Evolutionary conservation across 768 basidiomycete species (phyloP).

Genomic region (Ramaria rubella): DNA sequence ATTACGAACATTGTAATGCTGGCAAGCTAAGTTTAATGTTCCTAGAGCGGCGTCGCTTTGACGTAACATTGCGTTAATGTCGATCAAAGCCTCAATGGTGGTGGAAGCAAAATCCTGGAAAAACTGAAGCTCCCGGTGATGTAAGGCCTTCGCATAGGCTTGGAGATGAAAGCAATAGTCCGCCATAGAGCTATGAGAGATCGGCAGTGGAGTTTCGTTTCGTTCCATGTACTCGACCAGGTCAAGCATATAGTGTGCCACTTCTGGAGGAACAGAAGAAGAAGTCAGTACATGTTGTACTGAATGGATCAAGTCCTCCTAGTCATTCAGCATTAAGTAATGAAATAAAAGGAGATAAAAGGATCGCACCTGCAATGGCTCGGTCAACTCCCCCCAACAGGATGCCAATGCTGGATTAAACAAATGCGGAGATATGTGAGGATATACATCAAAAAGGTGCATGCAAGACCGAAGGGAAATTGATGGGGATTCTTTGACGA

Average conservation of each 20-base stretch:
- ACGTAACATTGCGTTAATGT: constrained; percentile 45
- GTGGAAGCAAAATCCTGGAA: constrained; percentile 31
- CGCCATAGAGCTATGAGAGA: constrained; percentile 37
- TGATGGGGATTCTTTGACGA: constrained; percentile 43
- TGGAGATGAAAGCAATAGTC: constrained; percentile 39
- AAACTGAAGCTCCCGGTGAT: constrained; percentile 47
- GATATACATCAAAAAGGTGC: constrained; percentile 35
- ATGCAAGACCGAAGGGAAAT: constrained; percentile 41
- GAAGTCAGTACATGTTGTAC: constrained; percentile 34
- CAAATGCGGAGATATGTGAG: constrained; percentile 38
- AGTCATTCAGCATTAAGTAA: constrained; percentile 6
- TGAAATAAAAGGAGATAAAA: not conserved
- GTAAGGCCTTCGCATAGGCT: constrained; percentile 44
- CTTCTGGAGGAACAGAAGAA: constrained; percentile 35
- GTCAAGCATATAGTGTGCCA: constrained; percentile 39
- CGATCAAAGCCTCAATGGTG: constrained; percentile 42
- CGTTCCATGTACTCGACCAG: constrained; percentile 48
- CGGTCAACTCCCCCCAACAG: constrained; percentile 42
- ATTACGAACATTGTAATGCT: constrained; percentile 31
- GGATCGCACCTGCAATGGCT: constrained; percentile 34
- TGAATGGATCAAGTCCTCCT: constrained; percentile 41
- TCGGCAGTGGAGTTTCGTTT: constrained; percentile 41
- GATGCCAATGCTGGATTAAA: constrained; percentile 48
- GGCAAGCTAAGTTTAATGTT: constrained; percentile 38
- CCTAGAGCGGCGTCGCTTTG: constrained; percentile 45